Evolutionary conservation across 2,329 filamentous ascomycete genomes (phyloP).

Genomic region (Sporothrix brasiliensis): DNA sequence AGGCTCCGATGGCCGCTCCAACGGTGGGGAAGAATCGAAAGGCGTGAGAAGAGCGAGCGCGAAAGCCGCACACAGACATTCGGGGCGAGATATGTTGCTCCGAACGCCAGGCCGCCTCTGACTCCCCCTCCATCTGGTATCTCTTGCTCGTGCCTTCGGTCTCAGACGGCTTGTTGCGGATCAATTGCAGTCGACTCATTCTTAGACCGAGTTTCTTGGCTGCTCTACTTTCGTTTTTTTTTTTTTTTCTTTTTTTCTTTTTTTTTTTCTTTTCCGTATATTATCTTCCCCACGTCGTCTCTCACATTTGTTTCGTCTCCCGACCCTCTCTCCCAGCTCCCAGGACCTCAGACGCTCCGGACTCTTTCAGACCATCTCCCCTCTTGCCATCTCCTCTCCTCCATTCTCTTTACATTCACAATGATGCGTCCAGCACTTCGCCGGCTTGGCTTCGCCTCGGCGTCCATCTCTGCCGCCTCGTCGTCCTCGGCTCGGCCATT

Average conservation of each 20-base stretch:
- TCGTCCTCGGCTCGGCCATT: slow-evolving; percentile 30
- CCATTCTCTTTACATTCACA: slow-evolving; percentile 1
- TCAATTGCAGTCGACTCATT: slow-evolving; percentile 20
- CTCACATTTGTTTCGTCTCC: no score
- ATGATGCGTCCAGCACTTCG: slow-evolving; percentile 55
- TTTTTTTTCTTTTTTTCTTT: neutral
- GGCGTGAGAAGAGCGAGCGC: neutral
- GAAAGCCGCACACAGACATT: slow-evolving; percentile 26
- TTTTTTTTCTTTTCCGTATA: neutral
- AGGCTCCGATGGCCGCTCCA: slow-evolving; percentile 37
- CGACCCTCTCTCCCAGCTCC: neutral
- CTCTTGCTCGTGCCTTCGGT: slow-evolving; percentile 17
- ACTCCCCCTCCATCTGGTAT: slow-evolving; percentile 13
- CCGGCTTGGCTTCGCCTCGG: slow-evolving; percentile 40
- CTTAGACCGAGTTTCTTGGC: slow-evolving; percentile 15
- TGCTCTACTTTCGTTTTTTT: neutral
- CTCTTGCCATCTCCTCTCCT: slow-evolving; percentile 28
- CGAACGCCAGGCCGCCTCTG: slow-evolving; percentile 6
- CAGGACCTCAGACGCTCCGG: no score
- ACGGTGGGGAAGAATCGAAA: slow-evolving; percentile 9
- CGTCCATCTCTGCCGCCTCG: no score
- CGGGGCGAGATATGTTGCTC: slow-evolving; percentile 27
- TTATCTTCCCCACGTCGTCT: no score
- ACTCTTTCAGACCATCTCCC: slow-evolving; percentile 3
- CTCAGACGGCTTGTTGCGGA: slow-evolving; percentile 20